Base-by-base conservation (phyloP, 2,329 filamentous ascomycete species). In the Septoria petroselini region DNA sequence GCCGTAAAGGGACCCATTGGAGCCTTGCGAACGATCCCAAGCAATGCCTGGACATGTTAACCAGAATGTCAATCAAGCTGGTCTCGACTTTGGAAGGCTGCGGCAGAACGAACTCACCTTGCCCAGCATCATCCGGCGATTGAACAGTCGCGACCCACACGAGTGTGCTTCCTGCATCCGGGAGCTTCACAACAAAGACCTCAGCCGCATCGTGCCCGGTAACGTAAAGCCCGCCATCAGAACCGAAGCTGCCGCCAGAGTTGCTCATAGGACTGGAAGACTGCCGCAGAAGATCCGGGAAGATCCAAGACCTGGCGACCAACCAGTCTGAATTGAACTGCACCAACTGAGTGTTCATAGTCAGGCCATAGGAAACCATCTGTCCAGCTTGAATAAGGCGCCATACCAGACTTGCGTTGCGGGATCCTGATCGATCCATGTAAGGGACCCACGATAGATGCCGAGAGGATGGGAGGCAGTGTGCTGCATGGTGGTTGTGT, bases 271-370 rank as follows among this genome's bases (percentile, higher is more conserved):
- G 41, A 15, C 47, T 50, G 23, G 39, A 50, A 7, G 21, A 38
- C 25, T 38, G 47, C 12, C 30, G 31, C 3, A 50, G 31, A 7
- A 40, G 21, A 15, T 44, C 47, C 12, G 39, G 47, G n/a, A 38
- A 43, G n/a, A 50, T 43, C 47, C 40, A 50, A 21, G 40, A 44
- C 8, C 47, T 23, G n/a, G 17, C 17, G 3, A 44, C 47, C 6
- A 6, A 11, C 47, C 47, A 44, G 21, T 38, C 31, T 7, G 34
- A 12, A 15, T 19, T 38, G 41, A 44, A 44, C 15, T 39, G 39
- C 7, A 44, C 40, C 7, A 50, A 15, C 15, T 50, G 47, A 12
- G 47, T 50, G 7, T 41, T 30, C 47, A 50, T 50, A 7, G 47
- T 44, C 3, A 44, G 27, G 9, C 40, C 40, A 14, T 44, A 44